Evolutionary conservation across 202 grass and related monocot species (phyloP), one percentile per base, ranked within the genome.

Genomic region (Schoenoplectus triqueter): DNA sequence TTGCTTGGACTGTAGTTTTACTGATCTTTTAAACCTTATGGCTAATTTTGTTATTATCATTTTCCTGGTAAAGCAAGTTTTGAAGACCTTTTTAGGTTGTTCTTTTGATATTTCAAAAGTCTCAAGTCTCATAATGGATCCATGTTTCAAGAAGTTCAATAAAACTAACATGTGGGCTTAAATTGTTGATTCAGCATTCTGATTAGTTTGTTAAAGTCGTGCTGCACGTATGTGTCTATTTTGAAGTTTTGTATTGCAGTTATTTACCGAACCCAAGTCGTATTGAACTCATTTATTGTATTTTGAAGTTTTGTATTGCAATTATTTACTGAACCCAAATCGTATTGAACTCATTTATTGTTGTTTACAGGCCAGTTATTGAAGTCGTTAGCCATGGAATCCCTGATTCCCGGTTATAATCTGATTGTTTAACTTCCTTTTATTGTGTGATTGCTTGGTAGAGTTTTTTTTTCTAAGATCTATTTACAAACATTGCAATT

Each of bases 341-440:
- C 83, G 68, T 69, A 51, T 66, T 89, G 51, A 45, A 80, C 80
- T 73, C 62, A 49, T 74, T 86, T 81, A 45, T 83, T 73, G 4
- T 60, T 31, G 86, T 89, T 68, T 84, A 11, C 91, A 99, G 96
- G 89, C 96, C 96, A 80, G 86, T 96, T 56, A 99, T 96, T 82
- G 96, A 99, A 99, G 90, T 96, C 64, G 94, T 99, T 87, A 92
- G 91, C 82, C 93, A 96, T 92, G 93, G 96, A 88, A 99, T 99
- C 84, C 96, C 96, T 54, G 96, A 99, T 87, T 93, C 96, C 82
- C 96, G 96, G 96, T 99, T 61, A 84, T 85, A 68, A 83, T 69
- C 64, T 59, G 64, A 20, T 44, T 81, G 63, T 59, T 42, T 66
- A 20, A 42, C 15, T 67, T 71, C 47, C 4, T 69, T 66, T 50